These are phyloP conservation scores for Debaryomyces maramus DNA, from an alignment of 805 yeast species.

Conservation along the genomic window DNA sequence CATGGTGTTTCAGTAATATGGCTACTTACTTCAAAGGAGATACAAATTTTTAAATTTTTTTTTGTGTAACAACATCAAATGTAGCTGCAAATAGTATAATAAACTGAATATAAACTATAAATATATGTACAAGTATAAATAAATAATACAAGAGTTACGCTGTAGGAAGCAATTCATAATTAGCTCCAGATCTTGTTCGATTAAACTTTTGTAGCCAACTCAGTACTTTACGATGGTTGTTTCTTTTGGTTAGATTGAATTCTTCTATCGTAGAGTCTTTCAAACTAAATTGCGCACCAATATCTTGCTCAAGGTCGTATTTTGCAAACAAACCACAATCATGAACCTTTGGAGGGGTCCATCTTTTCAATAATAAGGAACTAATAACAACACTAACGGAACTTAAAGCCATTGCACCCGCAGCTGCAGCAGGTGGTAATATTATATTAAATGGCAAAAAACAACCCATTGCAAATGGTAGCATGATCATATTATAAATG, in stretches of 20 bases:
- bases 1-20: too few species aligned
- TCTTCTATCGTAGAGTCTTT: slow-evolving; percentile 24
- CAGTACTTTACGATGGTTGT: too few species aligned
- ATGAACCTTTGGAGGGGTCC: slow-evolving; percentile 44
- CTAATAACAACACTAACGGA: slow-evolving; percentile 85
- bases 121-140: too few species aligned
- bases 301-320: slow-evolving; percentile 21
- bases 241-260: slow-evolving; percentile 16
- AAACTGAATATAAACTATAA: too few species aligned
- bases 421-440: slow-evolving; percentile 86
- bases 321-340: slow-evolving; percentile 11
- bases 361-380: slow-evolving; percentile 68
- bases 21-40: too few species aligned
- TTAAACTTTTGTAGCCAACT: too few species aligned
- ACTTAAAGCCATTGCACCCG: slow-evolving; percentile 90
- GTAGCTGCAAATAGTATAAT: too few species aligned
- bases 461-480: slow-evolving; percentile 95
- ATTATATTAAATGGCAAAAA: slow-evolving; percentile 73
- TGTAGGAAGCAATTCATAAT: slow-evolving; percentile 6
- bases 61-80: too few species aligned
- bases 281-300: slow-evolving; percentile 23
- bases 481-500: slow-evolving; percentile 77
- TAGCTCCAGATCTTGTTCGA: too few species aligned
- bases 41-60: too few species aligned
- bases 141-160: too few species aligned